Conservation (phyloP, 23 red algal species). For the Agarophyton chilense region DNA sequence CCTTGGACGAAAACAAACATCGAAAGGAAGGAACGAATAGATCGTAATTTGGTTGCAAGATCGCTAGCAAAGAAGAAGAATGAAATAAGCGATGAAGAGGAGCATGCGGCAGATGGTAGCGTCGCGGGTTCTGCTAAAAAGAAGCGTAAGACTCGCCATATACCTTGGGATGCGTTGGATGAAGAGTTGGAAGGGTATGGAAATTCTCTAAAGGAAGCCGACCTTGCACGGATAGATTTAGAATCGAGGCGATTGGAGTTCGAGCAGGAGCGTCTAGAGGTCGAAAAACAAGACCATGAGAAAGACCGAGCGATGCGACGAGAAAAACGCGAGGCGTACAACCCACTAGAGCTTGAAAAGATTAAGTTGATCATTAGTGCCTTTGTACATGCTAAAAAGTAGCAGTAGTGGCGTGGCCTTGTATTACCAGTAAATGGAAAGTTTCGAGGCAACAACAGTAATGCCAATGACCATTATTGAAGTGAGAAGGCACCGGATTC, state of each 20-base stretch:
- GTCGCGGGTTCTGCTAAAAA: no score
- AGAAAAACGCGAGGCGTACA: neutral
- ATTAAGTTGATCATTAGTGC: conserved; percentile 10
- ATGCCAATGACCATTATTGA: no score
- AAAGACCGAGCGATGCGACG: neutral
- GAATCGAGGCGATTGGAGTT: conserved; percentile 12
- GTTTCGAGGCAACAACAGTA: no score
- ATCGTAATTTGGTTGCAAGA: neutral
- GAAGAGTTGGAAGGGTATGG: neutral
- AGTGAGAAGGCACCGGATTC: no score
- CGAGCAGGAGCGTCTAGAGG: neutral
- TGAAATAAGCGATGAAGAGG: neutral
- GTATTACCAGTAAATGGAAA: no score
- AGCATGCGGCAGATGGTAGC: no score
- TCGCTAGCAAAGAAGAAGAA: neutral
- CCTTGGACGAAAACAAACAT: neutral
- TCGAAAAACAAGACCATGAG: neutral
- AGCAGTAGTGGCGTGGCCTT: neutral
- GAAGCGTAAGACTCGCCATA: no score
- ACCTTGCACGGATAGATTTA: conserved; percentile 13
- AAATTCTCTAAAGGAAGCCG: neutral
- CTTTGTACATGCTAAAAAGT: conserved; percentile 1
- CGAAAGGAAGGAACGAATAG: no score
- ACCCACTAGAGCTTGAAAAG: conserved; percentile 28
- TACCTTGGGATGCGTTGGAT: no score